These are phyloP conservation scores for Flaveria linearis DNA, from an alignment of 129 eudicot genomes.

Conservation along the genomic window DNA sequence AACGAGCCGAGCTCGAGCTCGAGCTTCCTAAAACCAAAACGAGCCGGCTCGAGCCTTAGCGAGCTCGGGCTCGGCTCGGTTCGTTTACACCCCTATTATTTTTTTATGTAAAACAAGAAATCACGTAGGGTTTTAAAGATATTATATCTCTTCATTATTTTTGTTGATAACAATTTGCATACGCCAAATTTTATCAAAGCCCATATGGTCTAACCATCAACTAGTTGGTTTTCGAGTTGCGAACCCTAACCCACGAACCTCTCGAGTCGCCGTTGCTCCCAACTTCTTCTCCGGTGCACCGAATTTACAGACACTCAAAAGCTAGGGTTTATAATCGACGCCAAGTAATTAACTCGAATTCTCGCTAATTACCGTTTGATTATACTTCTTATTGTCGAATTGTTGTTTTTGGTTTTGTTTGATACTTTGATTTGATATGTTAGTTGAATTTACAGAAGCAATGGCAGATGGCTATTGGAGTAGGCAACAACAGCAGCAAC, in stretches of 20 bases:
- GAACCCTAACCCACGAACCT: neutral
- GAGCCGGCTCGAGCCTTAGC: too few species aligned
- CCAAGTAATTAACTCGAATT: conserved; percentile 8
- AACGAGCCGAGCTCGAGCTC: too few species aligned
- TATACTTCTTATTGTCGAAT: neutral
- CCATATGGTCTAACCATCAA: neutral
- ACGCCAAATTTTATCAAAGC: neutral
- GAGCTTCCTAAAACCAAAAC: too few species aligned
- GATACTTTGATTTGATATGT: neutral
- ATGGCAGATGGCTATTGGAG: conserved; percentile 53
- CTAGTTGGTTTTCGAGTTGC: neutral
- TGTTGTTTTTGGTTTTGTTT: neutral
- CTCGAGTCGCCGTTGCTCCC: neutral
- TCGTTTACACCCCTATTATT: too few species aligned
- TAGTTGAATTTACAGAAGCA: conserved; percentile 15
- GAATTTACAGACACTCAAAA: neutral
- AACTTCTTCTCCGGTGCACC: neutral
- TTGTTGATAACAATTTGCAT: too few species aligned
- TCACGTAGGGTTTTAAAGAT: too few species aligned
- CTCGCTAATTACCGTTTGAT: neutral
- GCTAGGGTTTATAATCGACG: conserved; percentile 25
- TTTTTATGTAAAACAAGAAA: too few species aligned
- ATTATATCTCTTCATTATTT: too few species aligned
- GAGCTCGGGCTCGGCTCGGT: too few species aligned
- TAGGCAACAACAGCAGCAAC: conserved; percentile 13